phyloP scores from a whole-genome alignment of 768 basidiomycete genomes.

The Tricholoma furcatifolium region DNA sequence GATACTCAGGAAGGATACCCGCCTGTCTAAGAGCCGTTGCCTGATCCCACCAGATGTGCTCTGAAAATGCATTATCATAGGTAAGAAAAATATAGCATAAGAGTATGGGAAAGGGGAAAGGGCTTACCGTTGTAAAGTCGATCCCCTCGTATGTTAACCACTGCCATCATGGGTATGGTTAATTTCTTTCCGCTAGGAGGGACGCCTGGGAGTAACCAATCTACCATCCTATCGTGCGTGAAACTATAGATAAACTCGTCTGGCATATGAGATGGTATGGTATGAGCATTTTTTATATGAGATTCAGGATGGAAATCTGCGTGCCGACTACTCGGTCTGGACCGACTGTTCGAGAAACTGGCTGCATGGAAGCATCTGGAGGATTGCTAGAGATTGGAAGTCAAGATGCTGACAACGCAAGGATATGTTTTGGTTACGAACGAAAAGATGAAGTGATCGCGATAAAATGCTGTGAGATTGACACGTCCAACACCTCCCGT shows the following conservation, averaged over 20 bases:
- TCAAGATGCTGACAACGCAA: not conserved
- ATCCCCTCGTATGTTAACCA: slow-evolving; percentile 50
- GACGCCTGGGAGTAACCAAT: slow-evolving; percentile 53
- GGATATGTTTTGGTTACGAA: slow-evolving; percentile 19
- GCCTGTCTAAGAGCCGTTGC: slow-evolving; percentile 36
- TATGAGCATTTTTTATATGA: not conserved
- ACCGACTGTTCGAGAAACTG: slow-evolving; percentile 51
- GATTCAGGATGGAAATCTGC: not conserved
- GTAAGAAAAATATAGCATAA: not conserved
- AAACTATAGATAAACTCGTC: slow-evolving; percentile 51
- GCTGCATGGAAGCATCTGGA: slow-evolving; percentile 39
- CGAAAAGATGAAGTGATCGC: slow-evolving; percentile 56
- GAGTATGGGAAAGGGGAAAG: not conserved
- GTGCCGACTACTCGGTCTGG: slow-evolving; percentile 49
- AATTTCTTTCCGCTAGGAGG: slow-evolving; percentile 50
- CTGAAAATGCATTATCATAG: slow-evolving; percentile 18
- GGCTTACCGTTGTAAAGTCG: slow-evolving; percentile 33
- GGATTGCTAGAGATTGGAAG: slow-evolving; percentile 38
- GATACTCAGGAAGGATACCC: slow-evolving; percentile 32
- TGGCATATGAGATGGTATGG: slow-evolving; percentile 12
- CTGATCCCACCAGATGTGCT: slow-evolving; percentile 48
- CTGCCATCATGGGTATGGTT: slow-evolving; percentile 50
- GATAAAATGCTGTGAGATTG: slow-evolving; percentile 50
- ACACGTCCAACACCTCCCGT: slow-evolving; percentile 55
- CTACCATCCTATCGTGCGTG: slow-evolving; percentile 43